Base-by-base conservation (phyloP, 129 eudicot genomes). In the Arctium lappa region DNA sequence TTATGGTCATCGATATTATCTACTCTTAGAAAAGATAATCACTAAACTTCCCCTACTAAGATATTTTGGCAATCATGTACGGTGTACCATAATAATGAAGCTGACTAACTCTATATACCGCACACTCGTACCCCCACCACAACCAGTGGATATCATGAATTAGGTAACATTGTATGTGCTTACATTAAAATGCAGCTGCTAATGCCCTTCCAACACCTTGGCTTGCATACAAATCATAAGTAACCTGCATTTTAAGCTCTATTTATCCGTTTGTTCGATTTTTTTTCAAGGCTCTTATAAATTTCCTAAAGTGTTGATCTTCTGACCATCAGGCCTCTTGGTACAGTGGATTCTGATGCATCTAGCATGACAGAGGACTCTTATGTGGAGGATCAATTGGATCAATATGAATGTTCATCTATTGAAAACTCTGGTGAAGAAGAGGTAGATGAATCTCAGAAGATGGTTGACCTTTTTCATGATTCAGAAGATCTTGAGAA, bases 321-420 rank as follows among this genome's bases (percentile, higher is more conserved):
- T 44, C 76, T 77, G 76, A 46, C 63, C 63, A 12, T 34, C 87
- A 93, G 98, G 92, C 71, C 75, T 77, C 72, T 36, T 46, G 86
- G 56, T 65, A 80, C 79, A 46, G 73, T 34, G 69, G 91, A 87
- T 72, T 66, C 87, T 80, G 95, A 95, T 80, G 89, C 66, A 36
- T 86, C 89, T 78, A 90, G 91, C 91, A 81, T 78, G 84, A 66
- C 53, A 5, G 92, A 90, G 79, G 99, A 93, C 69, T 83, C 92
- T 78, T 78, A 74, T 85, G 83, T 73, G 79, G 90, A 85, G 33
- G 94, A 90, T 84, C 84, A 73, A 6, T 73, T 76, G 81, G 93
- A 92, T 5, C 87, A 91, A 82, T 89, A 91, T 78, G 99, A 91
- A 37, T 86, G 86, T 92, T 88, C 96, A 77, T 94, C 96, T 53